A percentile compares a stretch with the other conserved stretches of the same genome.
These are phyloP conservation scores for Yarrowia sp. DNA, from an alignment of 805 yeast genomes.

Conservation along the genomic window DNA sequence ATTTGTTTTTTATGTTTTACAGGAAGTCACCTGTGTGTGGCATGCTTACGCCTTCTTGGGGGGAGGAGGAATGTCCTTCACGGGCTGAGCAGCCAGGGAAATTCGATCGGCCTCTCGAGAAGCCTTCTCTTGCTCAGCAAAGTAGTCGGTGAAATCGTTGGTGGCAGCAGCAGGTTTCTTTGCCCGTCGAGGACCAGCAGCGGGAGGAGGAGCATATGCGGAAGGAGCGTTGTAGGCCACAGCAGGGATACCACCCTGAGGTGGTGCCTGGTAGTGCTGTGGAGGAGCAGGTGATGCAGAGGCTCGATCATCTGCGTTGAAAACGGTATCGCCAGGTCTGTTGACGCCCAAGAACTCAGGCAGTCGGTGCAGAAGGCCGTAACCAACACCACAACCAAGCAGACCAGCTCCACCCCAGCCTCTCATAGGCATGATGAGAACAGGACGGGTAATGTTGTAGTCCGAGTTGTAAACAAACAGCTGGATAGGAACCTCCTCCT, in stretches of 20 bases:
- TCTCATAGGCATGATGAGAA: slow-evolving; percentile 70
- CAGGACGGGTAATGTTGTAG: slow-evolving; percentile 81
- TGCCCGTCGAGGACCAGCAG: neutral
- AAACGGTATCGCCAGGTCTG: slow-evolving; percentile 43
- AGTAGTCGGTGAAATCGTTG: slow-evolving; percentile 32
- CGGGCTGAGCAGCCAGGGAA: slow-evolving; percentile 13
- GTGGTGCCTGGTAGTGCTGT: neutral
- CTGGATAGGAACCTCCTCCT: slow-evolving; percentile 41
- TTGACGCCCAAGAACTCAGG: slow-evolving; percentile 57
- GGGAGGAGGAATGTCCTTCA: slow-evolving; percentile 35
- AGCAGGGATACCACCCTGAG: slow-evolving; percentile 10
- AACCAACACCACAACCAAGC: slow-evolving; percentile 92
- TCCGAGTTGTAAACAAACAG: slow-evolving; percentile 85
- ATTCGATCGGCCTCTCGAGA: slow-evolving; percentile 33
- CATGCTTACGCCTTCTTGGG: slow-evolving; percentile 29
- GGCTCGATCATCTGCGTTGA: slow-evolving; percentile 35
- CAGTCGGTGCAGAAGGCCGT: slow-evolving; percentile 82
- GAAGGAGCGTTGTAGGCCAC: slow-evolving; percentile 15
- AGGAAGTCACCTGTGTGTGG: neutral
- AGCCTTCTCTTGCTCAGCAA: slow-evolving; percentile 35
- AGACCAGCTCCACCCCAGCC: slow-evolving; percentile 81
- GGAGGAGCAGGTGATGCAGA: slow-evolving; percentile 23
- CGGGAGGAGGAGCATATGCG: slow-evolving; percentile 14
- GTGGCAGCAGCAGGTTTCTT: slow-evolving; percentile 28
- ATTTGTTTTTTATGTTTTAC: neutral